Conservation (phyloP, 1,139 yeast species). For the Taphrina confusa region DNA sequence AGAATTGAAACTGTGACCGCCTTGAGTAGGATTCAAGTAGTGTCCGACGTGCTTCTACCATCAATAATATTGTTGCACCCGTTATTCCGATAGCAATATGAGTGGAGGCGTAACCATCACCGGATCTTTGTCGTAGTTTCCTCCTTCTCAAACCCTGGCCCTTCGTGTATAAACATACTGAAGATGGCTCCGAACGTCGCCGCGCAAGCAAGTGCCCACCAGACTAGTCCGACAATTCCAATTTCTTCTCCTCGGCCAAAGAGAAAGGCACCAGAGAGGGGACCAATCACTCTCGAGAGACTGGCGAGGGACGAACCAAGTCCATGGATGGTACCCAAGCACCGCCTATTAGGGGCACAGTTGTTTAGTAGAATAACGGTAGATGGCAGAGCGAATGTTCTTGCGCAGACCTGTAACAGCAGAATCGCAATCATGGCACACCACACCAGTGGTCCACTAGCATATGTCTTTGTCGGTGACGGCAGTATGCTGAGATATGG, state of each 20-base stretch:
- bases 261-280: slow-evolving; percentile 43
- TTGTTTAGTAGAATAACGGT: slow-evolving; percentile 45
- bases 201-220: slow-evolving; percentile 13
- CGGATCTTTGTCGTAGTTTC: background rate
- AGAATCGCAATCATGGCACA: slow-evolving; percentile 7
- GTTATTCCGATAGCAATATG: too few relatives aligned
- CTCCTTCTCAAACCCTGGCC: slow-evolving; percentile 1
- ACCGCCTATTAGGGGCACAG: slow-evolving; percentile 43
- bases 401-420: slow-evolving; percentile 6
- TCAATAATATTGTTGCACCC: too few relatives aligned
- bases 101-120: too few relatives aligned
- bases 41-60: too few relatives aligned
- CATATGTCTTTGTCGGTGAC: background rate
- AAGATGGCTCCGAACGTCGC: slow-evolving; percentile 9
- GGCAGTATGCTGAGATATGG: slow-evolving; percentile 21
- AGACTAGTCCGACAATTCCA: slow-evolving; percentile 16
- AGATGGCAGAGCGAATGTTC: slow-evolving; percentile 43
- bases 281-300: slow-evolving; percentile 61
- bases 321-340: slow-evolving; percentile 47
- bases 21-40: too few relatives aligned
- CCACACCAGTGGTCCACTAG: slow-evolving; percentile 3
- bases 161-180: slow-evolving; percentile 21
- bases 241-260: slow-evolving; percentile 13
- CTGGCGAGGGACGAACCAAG: slow-evolving; percentile 51
- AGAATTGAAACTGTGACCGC: too few relatives aligned